A percentile compares a stretch with the other conserved stretches of the same genome.
Conservation (phyloP, 257 asterid genomes). For the Petunia axillaris region DNA sequence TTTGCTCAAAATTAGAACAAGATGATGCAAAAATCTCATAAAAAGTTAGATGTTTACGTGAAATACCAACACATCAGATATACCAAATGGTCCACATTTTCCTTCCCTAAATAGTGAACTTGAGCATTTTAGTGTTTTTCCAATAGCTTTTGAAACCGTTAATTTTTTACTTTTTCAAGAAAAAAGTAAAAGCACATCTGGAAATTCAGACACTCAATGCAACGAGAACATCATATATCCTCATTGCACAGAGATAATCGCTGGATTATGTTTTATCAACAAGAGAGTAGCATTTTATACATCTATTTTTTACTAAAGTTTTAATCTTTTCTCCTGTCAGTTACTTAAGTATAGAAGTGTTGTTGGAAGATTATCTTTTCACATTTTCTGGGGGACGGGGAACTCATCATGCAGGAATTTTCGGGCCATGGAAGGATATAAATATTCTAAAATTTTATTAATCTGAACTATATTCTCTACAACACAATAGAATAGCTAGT, state of each 20-base stretch:
- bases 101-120: neutral
- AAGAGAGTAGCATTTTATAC: neutral
- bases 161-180: neutral
- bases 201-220: neutral
- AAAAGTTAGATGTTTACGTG: too few species aligned
- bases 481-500: too few species aligned
- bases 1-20: too few species aligned
- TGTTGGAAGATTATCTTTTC: conserved; percentile 26
- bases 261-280: too few species aligned
- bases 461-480: too few species aligned
- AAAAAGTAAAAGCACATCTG: neutral
- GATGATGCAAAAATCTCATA: too few species aligned
- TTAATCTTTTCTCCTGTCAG: neutral
- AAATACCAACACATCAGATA: too few species aligned
- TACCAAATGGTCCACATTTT: too few species aligned
- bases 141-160: neutral
- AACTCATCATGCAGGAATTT: conserved; percentile 19
- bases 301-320: neutral
- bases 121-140: neutral
- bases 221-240: neutral
- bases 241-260: conserved; percentile 26
- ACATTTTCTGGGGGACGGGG: conserved; percentile 13
- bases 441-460: too few species aligned
- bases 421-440: neutral
- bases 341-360: conserved; percentile 27